phyloP scores from a whole-genome alignment of 1,284 basidiomycete species.

The Lentinula novae-zelandiae region DNA sequence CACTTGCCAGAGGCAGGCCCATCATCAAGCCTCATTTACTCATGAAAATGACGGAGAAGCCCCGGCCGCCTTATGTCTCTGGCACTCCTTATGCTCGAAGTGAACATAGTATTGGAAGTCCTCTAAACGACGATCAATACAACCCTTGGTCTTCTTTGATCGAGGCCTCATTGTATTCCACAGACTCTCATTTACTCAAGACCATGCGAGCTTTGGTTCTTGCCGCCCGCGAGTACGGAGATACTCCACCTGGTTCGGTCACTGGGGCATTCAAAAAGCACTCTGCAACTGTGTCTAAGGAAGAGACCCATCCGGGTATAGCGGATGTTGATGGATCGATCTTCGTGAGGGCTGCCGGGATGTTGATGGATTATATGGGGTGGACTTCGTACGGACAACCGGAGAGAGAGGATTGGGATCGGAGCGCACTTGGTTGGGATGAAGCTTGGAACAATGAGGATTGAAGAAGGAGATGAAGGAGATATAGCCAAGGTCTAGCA shows the following conservation, averaged over 20 bases:
- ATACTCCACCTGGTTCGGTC: conserved; percentile 36
- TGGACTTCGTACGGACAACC: conserved; percentile 57
- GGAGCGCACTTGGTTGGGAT: conserved; percentile 65
- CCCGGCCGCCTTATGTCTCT: conserved; percentile 32
- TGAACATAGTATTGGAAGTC: conserved; percentile 30
- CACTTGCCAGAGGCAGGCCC: conserved; percentile 56
- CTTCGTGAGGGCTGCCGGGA: conserved; percentile 61
- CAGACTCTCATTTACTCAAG: conserved; percentile 63
- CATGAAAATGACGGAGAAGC: conserved; percentile 48
- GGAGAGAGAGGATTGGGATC: conserved; percentile 50
- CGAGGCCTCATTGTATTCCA: conserved; percentile 48
- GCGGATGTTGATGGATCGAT: conserved; percentile 54
- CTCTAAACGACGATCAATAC: conserved; percentile 31
- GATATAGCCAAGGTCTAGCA: no score
- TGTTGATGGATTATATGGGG: conserved; percentile 56
- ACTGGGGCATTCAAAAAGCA: conserved; percentile 37
- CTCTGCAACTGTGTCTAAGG: conserved; percentile 21
- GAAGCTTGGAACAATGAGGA: conserved; percentile 50
- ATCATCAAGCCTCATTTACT: conserved; percentile 49
- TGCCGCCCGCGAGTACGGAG: conserved; percentile 47
- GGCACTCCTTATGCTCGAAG: conserved; percentile 2
- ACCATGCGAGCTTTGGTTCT: conserved; percentile 53
- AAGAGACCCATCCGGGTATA: conserved; percentile 43
- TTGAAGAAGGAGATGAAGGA: not conserved
- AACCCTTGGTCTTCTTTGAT: conserved; percentile 62